phyloP scores from a whole-genome alignment of 371 early-diverging fungal species.

The Mucor velutinosus region DNA sequence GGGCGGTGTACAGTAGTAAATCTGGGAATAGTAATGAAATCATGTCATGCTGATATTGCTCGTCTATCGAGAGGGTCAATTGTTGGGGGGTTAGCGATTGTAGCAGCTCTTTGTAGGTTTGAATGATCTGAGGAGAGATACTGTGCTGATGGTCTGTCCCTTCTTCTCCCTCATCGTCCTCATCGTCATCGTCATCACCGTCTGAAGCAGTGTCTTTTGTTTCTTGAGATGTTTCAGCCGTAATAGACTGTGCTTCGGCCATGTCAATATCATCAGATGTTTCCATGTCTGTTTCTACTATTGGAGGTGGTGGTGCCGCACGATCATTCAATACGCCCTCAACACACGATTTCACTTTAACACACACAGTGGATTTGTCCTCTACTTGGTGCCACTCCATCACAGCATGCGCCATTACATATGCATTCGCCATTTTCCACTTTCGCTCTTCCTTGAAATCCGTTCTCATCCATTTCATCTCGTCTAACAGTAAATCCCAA shows the following conservation, averaged over 20 bases:
- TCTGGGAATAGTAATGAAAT: slow-evolving; percentile 43
- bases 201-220: background rate
- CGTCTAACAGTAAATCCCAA: slow-evolving; percentile 87
- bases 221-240: background rate
- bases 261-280: background rate
- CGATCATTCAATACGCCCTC: background rate
- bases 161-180: slow-evolving; percentile 13
- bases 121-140: slow-evolving; percentile 14
- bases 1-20: slow-evolving; percentile 44
- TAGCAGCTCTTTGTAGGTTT: slow-evolving; percentile 22
- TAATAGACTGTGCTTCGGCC: background rate
- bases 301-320: background rate
- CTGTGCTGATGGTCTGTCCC: background rate
- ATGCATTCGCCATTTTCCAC: slow-evolving; percentile 82
- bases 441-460: slow-evolving; percentile 88
- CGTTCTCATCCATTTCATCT: slow-evolving; percentile 88
- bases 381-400: slow-evolving; percentile 81
- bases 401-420: slow-evolving; percentile 68
- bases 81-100: slow-evolving; percentile 19
- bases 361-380: slow-evolving; percentile 72
- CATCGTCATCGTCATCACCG: background rate
- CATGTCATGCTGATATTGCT: slow-evolving; percentile 19
- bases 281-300: background rate
- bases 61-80: slow-evolving; percentile 12
- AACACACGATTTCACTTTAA: slow-evolving; percentile 41